Base-by-base conservation (phyloP, 1,284 basidiomycete species). In the Volvariella surrecta region DNA sequence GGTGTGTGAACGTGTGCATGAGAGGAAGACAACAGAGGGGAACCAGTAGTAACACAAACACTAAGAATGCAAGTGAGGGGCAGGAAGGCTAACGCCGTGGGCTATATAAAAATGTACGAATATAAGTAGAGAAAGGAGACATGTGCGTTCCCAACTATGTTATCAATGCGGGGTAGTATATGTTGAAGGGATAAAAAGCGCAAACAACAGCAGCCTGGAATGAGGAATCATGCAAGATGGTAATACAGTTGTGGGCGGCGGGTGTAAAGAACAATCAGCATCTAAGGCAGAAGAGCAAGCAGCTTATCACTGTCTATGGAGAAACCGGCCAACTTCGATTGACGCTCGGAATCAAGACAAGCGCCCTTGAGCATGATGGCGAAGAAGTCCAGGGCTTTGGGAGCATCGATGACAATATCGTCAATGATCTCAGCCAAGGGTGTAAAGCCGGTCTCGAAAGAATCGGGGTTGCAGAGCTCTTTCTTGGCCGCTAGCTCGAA, bases 401-500 rank as follows among this genome's bases (percentile, higher is more conserved):
- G 93, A 47, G 86, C 88, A 60, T 97, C 92, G 54, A 93, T 84
- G 15, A 81, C 78, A 45, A 91, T 78, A 58, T 96, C 92, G 55
- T 92, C 89, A 52, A 96, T 70, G 48, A 82, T 64, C 59, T 88
- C 83, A 44, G 85, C 79, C 43, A 80, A 73, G 1, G 72, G 68
- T 45, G 62, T 61, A 61, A 93, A 76, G 13, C 86, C 85, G 48
- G 76, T 69, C 59, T 82, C 83, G 55, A 91, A 78, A 4, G 74
- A 63, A 10, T 72, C 72, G 0, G 67, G 42, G 1, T 74, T 71
- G 58, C 68, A 79, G 47, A 74, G 64, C 49, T 65, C 70, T 66
- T 74, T 82, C 52, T 63, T 70, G 24, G 68, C 64, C 4, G 71
- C 76, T 35, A 70, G 74, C 17, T 64, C 63, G 56, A 90, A 83